Percentiles rank a stretch among this genome's conserved stretches.
phyloP scores from a whole-genome alignment of 306 rosid genomes.

The Luffa aegyptiaca region DNA sequence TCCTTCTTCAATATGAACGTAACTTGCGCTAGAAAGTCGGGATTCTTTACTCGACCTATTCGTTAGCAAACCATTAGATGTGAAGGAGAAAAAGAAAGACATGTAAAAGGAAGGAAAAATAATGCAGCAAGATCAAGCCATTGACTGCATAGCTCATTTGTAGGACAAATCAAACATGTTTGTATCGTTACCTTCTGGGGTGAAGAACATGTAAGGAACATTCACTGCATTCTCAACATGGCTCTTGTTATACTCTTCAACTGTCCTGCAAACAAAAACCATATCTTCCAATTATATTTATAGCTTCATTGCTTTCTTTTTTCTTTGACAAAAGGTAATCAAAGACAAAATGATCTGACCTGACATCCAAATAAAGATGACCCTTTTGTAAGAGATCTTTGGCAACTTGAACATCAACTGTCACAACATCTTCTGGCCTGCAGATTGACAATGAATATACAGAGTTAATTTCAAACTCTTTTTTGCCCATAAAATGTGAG shows the following conservation, averaged over 20 bases:
- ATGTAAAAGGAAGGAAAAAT: background rate
- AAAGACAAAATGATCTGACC: background rate
- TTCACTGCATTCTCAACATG: conserved; percentile 32
- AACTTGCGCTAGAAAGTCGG: conserved; percentile 24
- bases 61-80: background rate
- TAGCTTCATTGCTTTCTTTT: background rate
- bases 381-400: conserved; percentile 25
- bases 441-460: background rate
- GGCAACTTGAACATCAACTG: conserved; percentile 27
- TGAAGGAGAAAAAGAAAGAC: background rate
- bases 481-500: background rate
- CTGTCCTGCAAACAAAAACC: conserved; percentile 15
- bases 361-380: conserved; percentile 31
- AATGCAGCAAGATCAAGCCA: background rate
- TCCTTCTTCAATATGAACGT: conserved; percentile 20
- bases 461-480: background rate
- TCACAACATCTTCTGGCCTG: conserved; percentile 30
- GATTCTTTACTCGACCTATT: conserved; percentile 31
- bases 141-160: background rate
- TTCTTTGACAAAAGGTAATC: background rate
- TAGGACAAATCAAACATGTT: background rate
- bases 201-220: conserved; percentile 39
- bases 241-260: conserved; percentile 39
- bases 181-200: conserved; percentile 20
- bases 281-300: background rate